A percentile compares a stretch with the other conserved stretches of the same genome.
Conservation (phyloP, 2,329 filamentous ascomycete species). For the Colletotrichum phormii region DNA sequence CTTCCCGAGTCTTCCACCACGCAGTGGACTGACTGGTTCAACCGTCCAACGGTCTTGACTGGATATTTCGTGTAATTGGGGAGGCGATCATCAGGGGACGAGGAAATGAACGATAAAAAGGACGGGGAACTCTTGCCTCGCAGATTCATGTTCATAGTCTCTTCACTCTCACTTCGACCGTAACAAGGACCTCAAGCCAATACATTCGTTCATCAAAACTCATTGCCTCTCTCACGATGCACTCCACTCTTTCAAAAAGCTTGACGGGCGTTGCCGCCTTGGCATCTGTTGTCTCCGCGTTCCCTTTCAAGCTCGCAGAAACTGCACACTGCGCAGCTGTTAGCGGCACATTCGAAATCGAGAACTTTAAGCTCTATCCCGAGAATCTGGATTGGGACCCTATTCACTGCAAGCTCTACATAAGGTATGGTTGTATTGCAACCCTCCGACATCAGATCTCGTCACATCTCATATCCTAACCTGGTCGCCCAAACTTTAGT, state of each 20-base stretch:
- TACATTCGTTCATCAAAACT: not conserved
- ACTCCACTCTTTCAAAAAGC: not conserved
- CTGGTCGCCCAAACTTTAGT: not conserved
- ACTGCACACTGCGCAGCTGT: not conserved
- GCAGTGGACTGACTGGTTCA: not conserved
- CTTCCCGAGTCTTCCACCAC: not conserved
- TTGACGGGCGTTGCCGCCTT: not conserved
- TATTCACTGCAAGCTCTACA: conserved; percentile 2
- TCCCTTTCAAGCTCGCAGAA: not conserved
- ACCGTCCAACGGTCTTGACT: not conserved
- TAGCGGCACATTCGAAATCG: not conserved
- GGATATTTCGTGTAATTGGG: not conserved
- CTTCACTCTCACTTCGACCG: not conserved
- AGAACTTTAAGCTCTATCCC: not conserved
- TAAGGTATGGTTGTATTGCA: not conserved
- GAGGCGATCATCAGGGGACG: not conserved
- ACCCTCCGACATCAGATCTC: not conserved
- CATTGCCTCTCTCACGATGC: not conserved
- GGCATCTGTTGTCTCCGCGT: not conserved
- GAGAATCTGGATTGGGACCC: conserved; percentile 4
- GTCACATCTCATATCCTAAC: not conserved
- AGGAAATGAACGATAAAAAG: not conserved
- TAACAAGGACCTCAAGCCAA: not conserved
- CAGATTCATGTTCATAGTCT: not conserved
- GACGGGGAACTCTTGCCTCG: not conserved